A percentile compares a stretch with the other conserved stretches of the same genome.
These are phyloP conservation scores for Wickerhamomyces ciferrii DNA, from an alignment of 805 yeast genomes.

Conservation along the genomic window DNA sequence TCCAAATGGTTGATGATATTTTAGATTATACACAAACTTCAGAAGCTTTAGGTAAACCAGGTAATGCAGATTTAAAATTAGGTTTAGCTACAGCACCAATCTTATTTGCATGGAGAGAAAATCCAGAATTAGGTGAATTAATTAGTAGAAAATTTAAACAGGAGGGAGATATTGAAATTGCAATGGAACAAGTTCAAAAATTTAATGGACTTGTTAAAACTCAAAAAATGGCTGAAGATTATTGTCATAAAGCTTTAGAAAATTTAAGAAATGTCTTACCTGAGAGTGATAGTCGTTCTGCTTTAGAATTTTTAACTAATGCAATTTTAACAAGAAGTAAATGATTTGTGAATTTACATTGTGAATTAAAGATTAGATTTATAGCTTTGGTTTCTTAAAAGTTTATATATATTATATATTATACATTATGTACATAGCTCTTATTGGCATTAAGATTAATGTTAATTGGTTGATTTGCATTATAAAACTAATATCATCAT, in stretches of 20 bases:
- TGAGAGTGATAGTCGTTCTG: conserved; percentile 83
- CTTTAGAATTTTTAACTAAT: conserved; percentile 78
- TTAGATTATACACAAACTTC: conserved; percentile 90
- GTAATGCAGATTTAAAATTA: conserved; percentile 89
- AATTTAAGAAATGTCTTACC: conserved; percentile 69
- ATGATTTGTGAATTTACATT: conserved; percentile 21
- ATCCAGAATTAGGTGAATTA: conserved; percentile 78
- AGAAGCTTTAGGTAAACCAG: conserved; percentile 85
- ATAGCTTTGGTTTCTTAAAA: too few relatives aligned
- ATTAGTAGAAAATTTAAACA: conserved; percentile 77
- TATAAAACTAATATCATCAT: too few relatives aligned
- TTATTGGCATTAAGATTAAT: too few relatives aligned
- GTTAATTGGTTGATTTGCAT: too few relatives aligned
- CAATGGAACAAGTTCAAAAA: conserved; percentile 65
- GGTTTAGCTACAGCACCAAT: conserved; percentile 98
- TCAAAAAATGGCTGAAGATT: conserved; percentile 66
- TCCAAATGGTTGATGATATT: conserved; percentile 95
- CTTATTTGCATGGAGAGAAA: conserved; percentile 86
- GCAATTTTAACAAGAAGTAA: conserved; percentile 79
- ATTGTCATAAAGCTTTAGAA: conserved; percentile 68
- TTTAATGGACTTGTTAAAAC: conserved; percentile 77
- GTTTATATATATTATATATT: conserved; percentile 11
- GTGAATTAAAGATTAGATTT: background rate
- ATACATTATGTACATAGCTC: too few relatives aligned
- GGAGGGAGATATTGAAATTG: conserved; percentile 81